These are phyloP conservation scores for Bromus sterilis DNA, from an alignment of 176 grass and related monocot species.

Conservation along the genomic window DNA sequence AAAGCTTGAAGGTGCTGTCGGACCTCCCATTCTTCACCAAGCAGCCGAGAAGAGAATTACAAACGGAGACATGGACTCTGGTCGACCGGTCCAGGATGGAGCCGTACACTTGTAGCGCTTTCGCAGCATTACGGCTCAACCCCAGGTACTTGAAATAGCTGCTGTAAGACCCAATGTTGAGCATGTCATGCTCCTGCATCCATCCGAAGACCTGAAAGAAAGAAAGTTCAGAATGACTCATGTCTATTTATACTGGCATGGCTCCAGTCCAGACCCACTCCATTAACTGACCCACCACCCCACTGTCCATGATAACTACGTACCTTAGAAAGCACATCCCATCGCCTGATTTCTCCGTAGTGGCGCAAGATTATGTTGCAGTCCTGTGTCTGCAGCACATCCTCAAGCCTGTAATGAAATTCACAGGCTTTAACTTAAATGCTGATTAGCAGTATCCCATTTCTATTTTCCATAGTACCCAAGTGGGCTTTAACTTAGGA, in stretches of 20 bases:
- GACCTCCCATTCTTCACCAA: constrained; percentile 70
- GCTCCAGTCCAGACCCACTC: not conserved
- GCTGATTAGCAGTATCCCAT: not conserved
- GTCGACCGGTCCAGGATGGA: constrained; percentile 38
- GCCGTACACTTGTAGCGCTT: constrained; percentile 52
- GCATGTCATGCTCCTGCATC: constrained; percentile 63
- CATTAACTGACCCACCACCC: not conserved
- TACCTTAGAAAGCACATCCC: constrained; percentile 77
- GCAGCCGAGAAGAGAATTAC: constrained; percentile 88
- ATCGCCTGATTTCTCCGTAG: constrained; percentile 57
- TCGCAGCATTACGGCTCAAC: constrained; percentile 51
- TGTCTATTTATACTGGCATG: not conserved
- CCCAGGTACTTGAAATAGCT: constrained; percentile 91
- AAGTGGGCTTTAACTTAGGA: too few species aligned
- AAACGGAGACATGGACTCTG: constrained; percentile 63
- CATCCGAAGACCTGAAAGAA: constrained; percentile 83
- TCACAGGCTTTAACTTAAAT: not conserved
- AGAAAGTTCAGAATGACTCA: not conserved
- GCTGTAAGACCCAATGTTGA: constrained; percentile 76
- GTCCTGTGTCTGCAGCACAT: constrained; percentile 64
- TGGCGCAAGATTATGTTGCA: constrained; percentile 76
- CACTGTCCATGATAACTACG: constrained; percentile 16
- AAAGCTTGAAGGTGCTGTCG: constrained; percentile 79
- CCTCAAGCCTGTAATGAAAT: constrained; percentile 43
- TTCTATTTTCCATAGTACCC: not conserved